These are phyloP conservation scores for Daphne laureola DNA, from an alignment of 441 rosid species.

Conservation along the genomic window DNA sequence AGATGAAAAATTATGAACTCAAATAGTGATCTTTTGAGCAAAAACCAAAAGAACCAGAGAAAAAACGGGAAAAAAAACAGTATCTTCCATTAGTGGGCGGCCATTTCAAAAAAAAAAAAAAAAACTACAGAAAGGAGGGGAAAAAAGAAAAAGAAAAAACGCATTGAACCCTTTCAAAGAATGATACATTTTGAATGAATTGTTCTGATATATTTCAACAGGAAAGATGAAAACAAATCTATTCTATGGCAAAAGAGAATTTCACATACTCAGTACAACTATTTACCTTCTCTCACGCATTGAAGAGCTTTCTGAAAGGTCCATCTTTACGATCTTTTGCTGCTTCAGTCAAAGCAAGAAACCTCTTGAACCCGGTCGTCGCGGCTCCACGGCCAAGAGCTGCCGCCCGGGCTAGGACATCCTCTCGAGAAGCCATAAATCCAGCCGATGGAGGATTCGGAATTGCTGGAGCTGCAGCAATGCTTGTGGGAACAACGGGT, in stretches of 20 bases:
- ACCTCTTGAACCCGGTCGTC: slow-evolving; percentile 95
- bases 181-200: no score
- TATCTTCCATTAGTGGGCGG: no score
- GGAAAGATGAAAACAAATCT: neutral
- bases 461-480: slow-evolving; percentile 29
- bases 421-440: slow-evolving; percentile 82
- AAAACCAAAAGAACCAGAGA: no score
- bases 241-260: neutral
- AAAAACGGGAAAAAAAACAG: no score
- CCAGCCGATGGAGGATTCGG: slow-evolving; percentile 45
- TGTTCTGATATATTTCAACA: no score
- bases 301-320: slow-evolving; percentile 81
- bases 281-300: slow-evolving; percentile 31
- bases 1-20: no score
- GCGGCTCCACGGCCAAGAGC: slow-evolving; percentile 99
- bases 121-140: no score
- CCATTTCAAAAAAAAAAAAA: no score
- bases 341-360: slow-evolving; percentile 98
- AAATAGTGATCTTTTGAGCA: no score
- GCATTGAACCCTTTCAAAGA: no score
- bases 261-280: neutral
- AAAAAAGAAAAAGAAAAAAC: no score
- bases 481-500: slow-evolving; percentile 26
- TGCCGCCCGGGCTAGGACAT: slow-evolving; percentile 92
- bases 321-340: slow-evolving; percentile 98